Evolutionary conservation across 768 basidiomycete genomes (phyloP).

Genomic region (Amanita brunnescens): DNA sequence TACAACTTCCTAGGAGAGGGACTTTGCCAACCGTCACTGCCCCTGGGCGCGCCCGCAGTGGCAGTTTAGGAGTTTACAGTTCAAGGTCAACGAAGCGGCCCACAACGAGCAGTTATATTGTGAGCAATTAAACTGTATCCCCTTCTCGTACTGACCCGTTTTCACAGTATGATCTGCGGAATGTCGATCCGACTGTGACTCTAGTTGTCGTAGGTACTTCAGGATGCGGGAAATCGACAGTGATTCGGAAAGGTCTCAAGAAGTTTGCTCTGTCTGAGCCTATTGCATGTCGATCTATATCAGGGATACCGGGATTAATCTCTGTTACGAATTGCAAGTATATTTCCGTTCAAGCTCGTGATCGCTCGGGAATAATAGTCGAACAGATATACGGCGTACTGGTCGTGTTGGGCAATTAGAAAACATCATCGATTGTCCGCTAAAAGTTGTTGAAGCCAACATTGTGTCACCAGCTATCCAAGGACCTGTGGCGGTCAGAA

Average conservation of each 20-base stretch:
- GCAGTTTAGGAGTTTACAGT: constrained; percentile 46
- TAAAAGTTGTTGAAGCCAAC: constrained; percentile 50
- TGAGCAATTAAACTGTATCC: constrained; percentile 13
- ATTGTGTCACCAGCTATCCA: constrained; percentile 27
- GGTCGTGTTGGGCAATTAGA: constrained; percentile 24
- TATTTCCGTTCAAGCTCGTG: background rate
- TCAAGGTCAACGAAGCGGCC: constrained; percentile 25
- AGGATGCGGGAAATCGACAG: constrained; percentile 78
- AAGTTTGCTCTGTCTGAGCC: constrained; percentile 45
- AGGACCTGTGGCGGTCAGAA: constrained; percentile 10
- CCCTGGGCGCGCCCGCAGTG: constrained; percentile 46
- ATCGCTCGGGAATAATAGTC: background rate
- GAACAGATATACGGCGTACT: constrained; percentile 26
- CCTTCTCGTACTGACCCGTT: background rate
- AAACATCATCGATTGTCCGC: constrained; percentile 30
- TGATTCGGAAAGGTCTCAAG: constrained; percentile 71
- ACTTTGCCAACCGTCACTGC: constrained; percentile 14
- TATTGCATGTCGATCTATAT: constrained; percentile 13
- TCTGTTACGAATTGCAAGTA: constrained; percentile 1
- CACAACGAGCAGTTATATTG: constrained; percentile 27
- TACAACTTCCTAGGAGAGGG: constrained; percentile 25
- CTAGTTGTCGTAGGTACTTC: constrained; percentile 73
- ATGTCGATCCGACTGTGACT: constrained; percentile 32
- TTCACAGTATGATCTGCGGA: constrained; percentile 9
- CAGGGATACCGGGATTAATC: background rate